Conservation (phyloP, 2,329 filamentous ascomycete genomes). For the Sphaerulina populicola region DNA sequence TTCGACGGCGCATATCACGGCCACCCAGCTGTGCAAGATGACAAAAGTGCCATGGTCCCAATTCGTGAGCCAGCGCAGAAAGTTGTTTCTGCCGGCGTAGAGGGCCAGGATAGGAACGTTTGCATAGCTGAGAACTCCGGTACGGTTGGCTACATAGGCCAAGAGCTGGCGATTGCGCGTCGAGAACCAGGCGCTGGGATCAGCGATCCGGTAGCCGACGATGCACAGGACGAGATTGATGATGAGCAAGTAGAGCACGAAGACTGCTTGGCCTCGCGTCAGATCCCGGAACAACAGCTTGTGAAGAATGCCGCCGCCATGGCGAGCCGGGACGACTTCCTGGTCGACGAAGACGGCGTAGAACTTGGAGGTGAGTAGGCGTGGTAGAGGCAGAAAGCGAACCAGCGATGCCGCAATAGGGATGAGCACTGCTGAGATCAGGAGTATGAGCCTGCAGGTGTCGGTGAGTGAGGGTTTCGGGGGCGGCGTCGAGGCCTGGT, state of each 20-base stretch:
- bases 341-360: conserved; percentile 18
- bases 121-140: conserved; percentile 37
- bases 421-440: conserved; percentile 17
- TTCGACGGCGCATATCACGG: conserved; percentile 40
- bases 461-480: neutral
- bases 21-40: conserved; percentile 45
- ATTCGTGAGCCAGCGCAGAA: conserved; percentile 43
- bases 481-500: too few species aligned
- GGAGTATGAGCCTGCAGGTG: conserved; percentile 16
- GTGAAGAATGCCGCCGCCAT: conserved; percentile 2
- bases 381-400: conserved; percentile 15
- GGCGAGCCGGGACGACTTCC: conserved; percentile 6
- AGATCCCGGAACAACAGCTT: conserved; percentile 19
- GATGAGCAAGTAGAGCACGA: conserved; percentile 25
- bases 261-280: conserved; percentile 24
- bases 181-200: conserved; percentile 27
- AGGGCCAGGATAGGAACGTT: conserved; percentile 40
- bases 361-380: conserved; percentile 6
- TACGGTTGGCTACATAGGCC: conserved; percentile 33
- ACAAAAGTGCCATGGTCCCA: conserved; percentile 46
- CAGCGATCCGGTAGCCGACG: conserved; percentile 19
- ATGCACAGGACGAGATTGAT: conserved; percentile 29
- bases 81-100: conserved; percentile 42
- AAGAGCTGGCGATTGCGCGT: neutral
- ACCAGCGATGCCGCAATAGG: conserved; percentile 18